These are phyloP conservation scores for Sambucus nigra DNA, from an alignment of 129 eudicot species.

Conservation along the genomic window DNA sequence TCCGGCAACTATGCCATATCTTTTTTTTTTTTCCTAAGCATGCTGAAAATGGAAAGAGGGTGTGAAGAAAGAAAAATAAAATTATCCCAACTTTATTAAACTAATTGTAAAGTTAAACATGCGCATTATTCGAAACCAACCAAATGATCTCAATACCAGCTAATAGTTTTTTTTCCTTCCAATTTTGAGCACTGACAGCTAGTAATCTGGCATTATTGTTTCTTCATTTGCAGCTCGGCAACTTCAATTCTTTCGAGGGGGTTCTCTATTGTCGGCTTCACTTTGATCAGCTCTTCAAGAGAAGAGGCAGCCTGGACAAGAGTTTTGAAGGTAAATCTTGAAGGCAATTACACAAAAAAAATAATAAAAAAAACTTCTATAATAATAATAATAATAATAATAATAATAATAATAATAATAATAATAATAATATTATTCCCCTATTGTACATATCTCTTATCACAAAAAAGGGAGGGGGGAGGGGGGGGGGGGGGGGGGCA, in stretches of 20 bases:
- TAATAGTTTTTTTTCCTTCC: too few relatives aligned
- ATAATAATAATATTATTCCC: too few relatives aligned
- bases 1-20: too few relatives aligned
- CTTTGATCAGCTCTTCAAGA: constrained; percentile 86
- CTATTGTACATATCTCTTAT: too few relatives aligned
- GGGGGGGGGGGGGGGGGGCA: too few relatives aligned
- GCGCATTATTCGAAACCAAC: background rate
- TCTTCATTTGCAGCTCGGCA: constrained; percentile 59
- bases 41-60: too few relatives aligned
- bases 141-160: too few relatives aligned
- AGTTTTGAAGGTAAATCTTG: constrained; percentile 67
- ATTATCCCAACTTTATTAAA: background rate
- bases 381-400: too few relatives aligned
- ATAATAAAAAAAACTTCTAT: background rate
- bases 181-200: too few relatives aligned
- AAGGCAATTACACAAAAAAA: background rate
- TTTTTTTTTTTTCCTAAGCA: too few relatives aligned
- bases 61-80: background rate
- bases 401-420: too few relatives aligned
- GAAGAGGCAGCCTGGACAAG: constrained; percentile 91
- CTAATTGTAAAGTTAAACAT: background rate
- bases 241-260: constrained; percentile 82
- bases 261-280: constrained; percentile 90
- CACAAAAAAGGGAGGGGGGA: too few relatives aligned
- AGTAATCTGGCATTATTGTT: background rate